Base-by-base conservation (phyloP, 768 basidiomycete genomes). In the Panaeolus cyanescens region DNA sequence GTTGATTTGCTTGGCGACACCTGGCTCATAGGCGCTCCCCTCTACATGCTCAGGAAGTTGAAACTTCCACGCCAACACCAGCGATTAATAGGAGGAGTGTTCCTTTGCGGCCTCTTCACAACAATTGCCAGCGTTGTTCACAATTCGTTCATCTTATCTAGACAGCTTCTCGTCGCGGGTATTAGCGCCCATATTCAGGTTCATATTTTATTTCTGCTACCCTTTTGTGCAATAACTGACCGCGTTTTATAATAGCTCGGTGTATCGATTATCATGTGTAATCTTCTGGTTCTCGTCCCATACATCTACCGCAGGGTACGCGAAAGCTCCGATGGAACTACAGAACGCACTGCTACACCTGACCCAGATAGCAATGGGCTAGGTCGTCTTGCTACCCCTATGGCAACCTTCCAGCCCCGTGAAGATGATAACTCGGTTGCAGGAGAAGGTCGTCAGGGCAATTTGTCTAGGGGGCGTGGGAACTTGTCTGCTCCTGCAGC, bases 141-240 rank as follows among this genome's bases (percentile, higher is more conserved):
- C 28, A 31, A 58, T 40, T 36, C 19, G 4, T 58, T 58, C 22
- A 20, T 42, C 15, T 20, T 58, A 17, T 4, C 40, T 7, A 7
- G 37, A 13, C 17, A 58, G 25, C 3, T 32, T n/a, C 2, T 31
- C 5, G 37, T 37, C n/a, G 37, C 25, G 10, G 56, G 13, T 4
- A 34, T 58, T 31, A 42, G 22, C 20, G 56, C 56, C 25, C 56
- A 58, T 30, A 58, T 58, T 3, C 37, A 58, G 56, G 56, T 58
- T 12, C 3, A 37, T 33, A 30, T 4, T 5, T 13, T 4, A 5
- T 4, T 7, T 28, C n/a, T 30, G 25, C 15, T 19, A 15, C n/a
- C 31, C 50, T n/a, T n/a, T n/a, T n/a, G n/a, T n/a, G n/a, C n/a
- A n/a, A n/a, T n/a, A n/a, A n/a, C n/a, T n/a, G n/a, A n/a, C n/a